Evolutionary conservation across 108 stramenopile genomes (phyloP), one percentile per base, ranked within the genome.

Genomic region (Skeletonema marinoi): DNA sequence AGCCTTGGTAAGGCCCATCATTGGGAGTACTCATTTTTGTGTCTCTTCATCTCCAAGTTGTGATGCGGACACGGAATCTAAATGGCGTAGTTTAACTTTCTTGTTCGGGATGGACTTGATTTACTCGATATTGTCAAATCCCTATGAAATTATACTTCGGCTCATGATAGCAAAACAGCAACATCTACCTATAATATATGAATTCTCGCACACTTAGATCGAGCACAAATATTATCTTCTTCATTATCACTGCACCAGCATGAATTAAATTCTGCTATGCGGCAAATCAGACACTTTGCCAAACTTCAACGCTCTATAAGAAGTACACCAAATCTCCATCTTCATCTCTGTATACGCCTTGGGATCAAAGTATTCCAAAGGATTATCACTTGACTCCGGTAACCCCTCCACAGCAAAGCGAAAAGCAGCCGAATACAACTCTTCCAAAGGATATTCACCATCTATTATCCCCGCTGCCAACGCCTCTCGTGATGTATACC

Each of bases 321-420:
- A 85, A 68, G 84, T 85, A 7, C 75, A 65, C 60, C 81, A 88
- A 61, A 88, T 68, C 58, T 88, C 88, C 60, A 85, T 78, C 73
- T 88, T 88, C 60, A 88, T 81, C 31, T 68, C 74, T 14, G 66
- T 11, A 72, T 73, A 86, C 16, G 63, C 61, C 58, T 66, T 72
- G 11, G 88, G 83, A 78, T 84, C 75, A 66, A 88, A 88, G 25
- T 73, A 65, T 0, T 83, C 82, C 35, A 82, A 64, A 54, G 71
- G 75, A 58, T 59, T 59, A 29, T 71, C 41, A 8, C 56, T 13
- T 29, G 78, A 64, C 39, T 81, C 76, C 2, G 87, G 78, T n/a
- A 86, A 48, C 19, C 87, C 85, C 7, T 39, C 71, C 48, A 48
- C 21, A 3, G 87, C 87, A 32, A 84, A 60, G 50, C n/a, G 36